phyloP scores from a whole-genome alignment of 2,329 filamentous ascomycete species.

The Colletotrichum sp. region DNA sequence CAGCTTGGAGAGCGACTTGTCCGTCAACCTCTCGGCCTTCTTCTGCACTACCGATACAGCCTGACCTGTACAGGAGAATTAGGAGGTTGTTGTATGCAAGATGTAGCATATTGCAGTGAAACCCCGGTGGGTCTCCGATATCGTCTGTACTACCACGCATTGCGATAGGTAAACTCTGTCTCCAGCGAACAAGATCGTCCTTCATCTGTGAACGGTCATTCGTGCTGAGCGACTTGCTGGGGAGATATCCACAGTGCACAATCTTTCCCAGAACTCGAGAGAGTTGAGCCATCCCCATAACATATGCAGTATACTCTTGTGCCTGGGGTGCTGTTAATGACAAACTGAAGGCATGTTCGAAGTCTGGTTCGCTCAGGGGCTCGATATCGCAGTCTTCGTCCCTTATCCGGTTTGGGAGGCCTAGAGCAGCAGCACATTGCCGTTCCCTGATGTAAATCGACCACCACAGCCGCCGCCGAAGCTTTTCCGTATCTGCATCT shows the following conservation, averaged over 20 bases:
- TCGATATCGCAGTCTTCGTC: conserved; percentile 51
- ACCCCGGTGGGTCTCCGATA: not conserved
- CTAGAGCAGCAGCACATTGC: conserved; percentile 49
- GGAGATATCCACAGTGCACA: not conserved
- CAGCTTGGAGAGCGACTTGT: not conserved
- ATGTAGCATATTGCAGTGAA: not conserved
- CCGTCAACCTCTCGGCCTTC: not conserved
- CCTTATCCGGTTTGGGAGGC: conserved; percentile 50
- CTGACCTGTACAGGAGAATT: not conserved
- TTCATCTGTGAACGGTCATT: not conserved
- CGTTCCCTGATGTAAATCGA: conserved; percentile 56
- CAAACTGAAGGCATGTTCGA: not conserved
- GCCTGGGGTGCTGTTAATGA: not conserved
- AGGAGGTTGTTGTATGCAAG: not conserved
- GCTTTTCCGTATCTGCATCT: conserved; percentile 30
- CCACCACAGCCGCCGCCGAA: conserved; percentile 58
- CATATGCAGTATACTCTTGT: not conserved
- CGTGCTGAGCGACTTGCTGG: not conserved
- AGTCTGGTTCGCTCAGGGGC: not conserved
- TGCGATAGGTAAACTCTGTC: not conserved
- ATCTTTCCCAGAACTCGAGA: not conserved
- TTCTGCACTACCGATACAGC: not conserved
- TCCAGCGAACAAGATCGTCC: not conserved
- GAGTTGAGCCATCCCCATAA: not conserved
- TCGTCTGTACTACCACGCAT: not conserved